Evolutionary conservation across 1,284 basidiomycete species (phyloP).

Genomic region (Sporisorium exsertum): DNA sequence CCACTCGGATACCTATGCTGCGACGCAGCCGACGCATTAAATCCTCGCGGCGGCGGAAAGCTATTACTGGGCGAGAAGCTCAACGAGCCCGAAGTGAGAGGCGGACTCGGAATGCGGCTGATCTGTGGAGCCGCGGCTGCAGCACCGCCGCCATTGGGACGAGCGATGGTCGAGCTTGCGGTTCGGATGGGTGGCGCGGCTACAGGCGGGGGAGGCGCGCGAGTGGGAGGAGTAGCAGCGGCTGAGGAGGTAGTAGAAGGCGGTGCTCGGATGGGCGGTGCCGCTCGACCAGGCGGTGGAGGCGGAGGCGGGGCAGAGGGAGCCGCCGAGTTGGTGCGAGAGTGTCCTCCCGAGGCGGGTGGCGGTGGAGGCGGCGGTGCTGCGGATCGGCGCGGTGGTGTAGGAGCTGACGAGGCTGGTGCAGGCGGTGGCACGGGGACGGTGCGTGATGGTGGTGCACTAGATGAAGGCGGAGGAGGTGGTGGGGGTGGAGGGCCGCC

Average conservation of each 20-base stretch:
- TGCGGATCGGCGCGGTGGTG: constrained; percentile 79
- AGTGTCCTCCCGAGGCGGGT: constrained; percentile 43
- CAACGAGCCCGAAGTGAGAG: constrained; percentile 33
- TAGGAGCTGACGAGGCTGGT: constrained; percentile 25
- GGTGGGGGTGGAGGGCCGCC: constrained; percentile 25
- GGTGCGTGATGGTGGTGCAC: constrained; percentile 22
- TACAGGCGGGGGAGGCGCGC: constrained; percentile 74
- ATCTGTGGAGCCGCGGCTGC: constrained; percentile 3
- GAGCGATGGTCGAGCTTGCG: constrained; percentile 32
- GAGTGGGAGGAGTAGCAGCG: constrained; percentile 75
- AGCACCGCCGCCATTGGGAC: constrained; percentile 21
- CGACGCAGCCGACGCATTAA: constrained; percentile 38
- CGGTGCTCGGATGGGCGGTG: constrained; percentile 76
- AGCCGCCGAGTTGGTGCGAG: constrained; percentile 15
- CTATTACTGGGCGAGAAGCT: constrained; percentile 33
- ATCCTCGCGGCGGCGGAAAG: constrained; percentile 47
- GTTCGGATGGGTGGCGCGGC: constrained; percentile 61
- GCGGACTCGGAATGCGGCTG: constrained; percentile 40
- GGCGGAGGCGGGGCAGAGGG: constrained; percentile 70
- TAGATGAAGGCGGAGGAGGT: constrained; percentile 15
- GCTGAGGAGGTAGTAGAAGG: constrained; percentile 74
- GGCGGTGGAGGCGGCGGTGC: constrained; percentile 81
- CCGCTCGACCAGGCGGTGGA: constrained; percentile 80
- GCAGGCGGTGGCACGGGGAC: constrained; percentile 34
- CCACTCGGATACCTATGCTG: constrained; percentile 49